phyloP scores from a whole-genome alignment of 2,329 filamentous ascomycete species.

The Penicillium sp. region DNA sequence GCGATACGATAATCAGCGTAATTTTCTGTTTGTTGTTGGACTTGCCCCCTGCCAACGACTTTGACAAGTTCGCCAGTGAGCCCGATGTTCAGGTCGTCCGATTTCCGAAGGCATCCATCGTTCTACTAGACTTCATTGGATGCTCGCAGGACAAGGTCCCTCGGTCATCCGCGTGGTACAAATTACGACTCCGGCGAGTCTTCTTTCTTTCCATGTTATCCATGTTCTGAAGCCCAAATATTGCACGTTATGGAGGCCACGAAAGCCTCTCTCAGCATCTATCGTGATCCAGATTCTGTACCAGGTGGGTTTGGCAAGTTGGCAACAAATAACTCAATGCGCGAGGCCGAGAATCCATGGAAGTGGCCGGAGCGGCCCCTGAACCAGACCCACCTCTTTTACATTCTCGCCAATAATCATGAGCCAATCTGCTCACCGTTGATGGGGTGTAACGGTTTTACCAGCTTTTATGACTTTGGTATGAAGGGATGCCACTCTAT shows the following conservation, averaged over 20 bases:
- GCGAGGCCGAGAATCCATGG: not conserved
- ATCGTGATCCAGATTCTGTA: not conserved
- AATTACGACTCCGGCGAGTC: not conserved
- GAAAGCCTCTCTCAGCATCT: not conserved
- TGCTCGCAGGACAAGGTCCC: not conserved
- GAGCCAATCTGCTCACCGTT: not conserved
- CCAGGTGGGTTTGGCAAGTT: not conserved
- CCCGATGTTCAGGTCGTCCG: not conserved
- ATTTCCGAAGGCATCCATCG: not conserved
- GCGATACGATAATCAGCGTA: not conserved
- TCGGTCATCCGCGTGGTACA: not conserved
- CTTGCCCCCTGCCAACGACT: no score
- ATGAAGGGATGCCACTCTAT: slow-evolving; percentile 36
- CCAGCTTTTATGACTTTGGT: slow-evolving; percentile 26
- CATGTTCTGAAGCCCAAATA: not conserved
- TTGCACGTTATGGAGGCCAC: not conserved
- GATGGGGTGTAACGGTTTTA: slow-evolving; percentile 11
- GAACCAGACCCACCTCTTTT: slow-evolving; percentile 29
- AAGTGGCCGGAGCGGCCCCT: slow-evolving; percentile 1
- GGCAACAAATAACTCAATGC: not conserved
- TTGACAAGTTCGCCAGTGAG: no score
- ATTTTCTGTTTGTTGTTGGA: not conserved
- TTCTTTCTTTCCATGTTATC: not conserved
- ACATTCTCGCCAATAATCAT: slow-evolving; percentile 2
- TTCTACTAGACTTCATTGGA: not conserved